Conservation (phyloP, 805 yeast species). For the Schwanniomyces pseudopolymorphus region DNA sequence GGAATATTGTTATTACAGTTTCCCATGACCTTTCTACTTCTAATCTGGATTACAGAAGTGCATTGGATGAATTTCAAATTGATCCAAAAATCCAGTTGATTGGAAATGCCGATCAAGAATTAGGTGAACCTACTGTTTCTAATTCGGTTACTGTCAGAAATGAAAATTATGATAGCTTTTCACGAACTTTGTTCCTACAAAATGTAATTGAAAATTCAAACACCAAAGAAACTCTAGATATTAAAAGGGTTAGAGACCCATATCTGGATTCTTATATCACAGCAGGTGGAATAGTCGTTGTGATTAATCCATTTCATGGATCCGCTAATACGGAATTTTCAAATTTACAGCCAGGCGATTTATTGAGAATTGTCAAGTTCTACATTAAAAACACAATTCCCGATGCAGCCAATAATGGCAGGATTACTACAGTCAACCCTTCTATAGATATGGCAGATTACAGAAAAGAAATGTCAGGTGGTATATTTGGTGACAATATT, state of each 20-base stretch:
- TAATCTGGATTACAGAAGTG: slow-evolving; percentile 11
- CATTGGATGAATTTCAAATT: neutral
- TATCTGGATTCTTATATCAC: slow-evolving; percentile 21
- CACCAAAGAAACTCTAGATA: slow-evolving; percentile 9
- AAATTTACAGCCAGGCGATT: slow-evolving; percentile 29
- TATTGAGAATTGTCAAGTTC: slow-evolving; percentile 27
- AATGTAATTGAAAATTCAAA: slow-evolving; percentile 17
- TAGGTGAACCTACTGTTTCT: neutral
- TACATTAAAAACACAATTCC: slow-evolving; percentile 11
- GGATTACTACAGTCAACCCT: neutral
- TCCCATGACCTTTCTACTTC: slow-evolving; percentile 3
- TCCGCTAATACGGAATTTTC: slow-evolving; percentile 16
- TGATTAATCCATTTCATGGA: slow-evolving; percentile 26
- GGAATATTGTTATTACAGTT: slow-evolving; percentile 2
- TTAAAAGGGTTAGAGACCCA: slow-evolving; percentile 28
- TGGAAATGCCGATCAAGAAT: neutral
- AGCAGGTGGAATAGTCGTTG: slow-evolving; percentile 34
- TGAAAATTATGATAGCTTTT: slow-evolving; percentile 22
- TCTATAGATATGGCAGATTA: neutral
- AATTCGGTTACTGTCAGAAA: neutral
- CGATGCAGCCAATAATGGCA: neutral
- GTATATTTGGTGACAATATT: neutral
- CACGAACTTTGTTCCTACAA: slow-evolving; percentile 27
- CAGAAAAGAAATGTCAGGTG: neutral
- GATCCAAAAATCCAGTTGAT: neutral